Conservation (phyloP, 345 rosid genomes). For the Reutealis trisperma region DNA sequence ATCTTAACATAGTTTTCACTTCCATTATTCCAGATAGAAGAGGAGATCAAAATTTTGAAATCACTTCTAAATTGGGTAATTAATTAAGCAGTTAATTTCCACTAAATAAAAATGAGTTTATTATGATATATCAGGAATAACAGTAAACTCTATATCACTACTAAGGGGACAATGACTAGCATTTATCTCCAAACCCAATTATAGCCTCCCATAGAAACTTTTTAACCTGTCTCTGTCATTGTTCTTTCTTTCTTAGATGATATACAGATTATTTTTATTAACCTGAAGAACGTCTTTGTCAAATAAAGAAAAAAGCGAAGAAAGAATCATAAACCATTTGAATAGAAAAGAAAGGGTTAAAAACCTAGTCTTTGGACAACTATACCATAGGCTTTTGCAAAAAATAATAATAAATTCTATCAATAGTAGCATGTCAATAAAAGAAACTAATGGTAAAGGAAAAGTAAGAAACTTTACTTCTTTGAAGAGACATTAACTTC, state of each 20-base stretch:
- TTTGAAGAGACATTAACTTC: conserved; percentile 21
- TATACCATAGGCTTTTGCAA: background rate
- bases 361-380: no score
- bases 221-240: no score
- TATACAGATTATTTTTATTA: background rate
- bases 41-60: background rate
- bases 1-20: background rate
- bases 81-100: no score
- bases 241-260: background rate
- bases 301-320: background rate
- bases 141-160: no score
- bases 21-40: background rate
- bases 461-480: conserved; percentile 24
- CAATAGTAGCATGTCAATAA: background rate
- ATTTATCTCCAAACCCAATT: background rate
- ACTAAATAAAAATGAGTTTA: no score
- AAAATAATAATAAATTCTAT: background rate
- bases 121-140: no score
- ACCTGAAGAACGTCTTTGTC: conserved; percentile 8
- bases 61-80: background rate
- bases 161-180: no score
- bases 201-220: no score
- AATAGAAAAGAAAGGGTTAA: no score
- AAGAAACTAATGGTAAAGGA: background rate
- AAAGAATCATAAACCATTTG: background rate